phyloP scores from a whole-genome alignment of 2,329 filamentous ascomycete species.

The Teratosphaeria nubilosa region DNA sequence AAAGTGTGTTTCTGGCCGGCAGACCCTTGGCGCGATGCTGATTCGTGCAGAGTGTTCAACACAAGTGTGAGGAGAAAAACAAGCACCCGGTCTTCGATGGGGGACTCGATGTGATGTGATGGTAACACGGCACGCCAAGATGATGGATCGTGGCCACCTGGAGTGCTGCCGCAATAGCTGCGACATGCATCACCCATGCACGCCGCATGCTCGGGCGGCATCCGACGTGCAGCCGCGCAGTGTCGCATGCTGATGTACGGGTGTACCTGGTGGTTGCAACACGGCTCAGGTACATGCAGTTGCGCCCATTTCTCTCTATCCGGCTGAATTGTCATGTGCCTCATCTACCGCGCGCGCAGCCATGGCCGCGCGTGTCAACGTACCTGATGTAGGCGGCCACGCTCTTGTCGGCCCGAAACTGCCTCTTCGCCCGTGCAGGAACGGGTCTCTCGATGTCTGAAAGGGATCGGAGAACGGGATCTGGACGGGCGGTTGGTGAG shows the following conservation, averaged over 20 bases:
- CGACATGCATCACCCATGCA: neutral
- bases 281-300: neutral
- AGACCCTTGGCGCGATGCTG: neutral
- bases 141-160: neutral
- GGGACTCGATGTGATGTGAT: neutral
- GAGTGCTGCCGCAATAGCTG: neutral
- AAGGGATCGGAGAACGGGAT: conserved; percentile 39
- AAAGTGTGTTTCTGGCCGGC: neutral
- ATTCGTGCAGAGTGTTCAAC: neutral
- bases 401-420: conserved; percentile 31
- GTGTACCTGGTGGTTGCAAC: neutral
- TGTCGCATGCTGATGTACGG: neutral
- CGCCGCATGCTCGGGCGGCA: neutral
- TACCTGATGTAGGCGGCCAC: conserved; percentile 20
- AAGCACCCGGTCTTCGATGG: neutral
- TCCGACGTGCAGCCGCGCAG: neutral
- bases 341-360: neutral
- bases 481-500: conserved; percentile 30
- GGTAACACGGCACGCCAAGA: neutral
- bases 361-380: conserved; percentile 4
- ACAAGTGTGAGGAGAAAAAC: neutral
- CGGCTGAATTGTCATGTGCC: neutral
- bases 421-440: conserved; percentile 31
- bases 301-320: neutral
- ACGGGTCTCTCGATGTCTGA: conserved; percentile 35